A percentile compares a stretch with the other conserved stretches of the same genome.
Evolutionary conservation across 495 filamentous ascomycete genomes (phyloP).

Genomic region (Xylaria palmicola): DNA sequence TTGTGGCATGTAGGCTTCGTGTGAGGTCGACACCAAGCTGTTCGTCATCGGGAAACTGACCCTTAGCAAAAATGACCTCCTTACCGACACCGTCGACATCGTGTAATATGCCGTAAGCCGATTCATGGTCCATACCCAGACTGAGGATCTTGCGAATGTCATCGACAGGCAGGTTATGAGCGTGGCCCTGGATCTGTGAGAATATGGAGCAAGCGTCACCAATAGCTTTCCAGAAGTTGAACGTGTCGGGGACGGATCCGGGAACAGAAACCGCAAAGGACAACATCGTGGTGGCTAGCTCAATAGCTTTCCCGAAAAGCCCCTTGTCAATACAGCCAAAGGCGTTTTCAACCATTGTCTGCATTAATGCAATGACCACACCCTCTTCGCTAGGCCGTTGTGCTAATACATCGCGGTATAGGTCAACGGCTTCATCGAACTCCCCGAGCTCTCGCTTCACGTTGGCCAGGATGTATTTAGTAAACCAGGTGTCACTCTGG

Average conservation of each 20-base stretch:
- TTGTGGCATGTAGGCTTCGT: constrained; percentile 61
- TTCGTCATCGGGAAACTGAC: constrained; percentile 44
- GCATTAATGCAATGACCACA: constrained; percentile 80
- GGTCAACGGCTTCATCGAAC: constrained; percentile 74
- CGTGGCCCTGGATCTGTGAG: constrained; percentile 67
- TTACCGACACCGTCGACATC: constrained; percentile 71
- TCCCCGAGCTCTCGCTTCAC: constrained; percentile 88
- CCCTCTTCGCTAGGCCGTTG: constrained; percentile 73
- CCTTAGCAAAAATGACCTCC: constrained; percentile 44
- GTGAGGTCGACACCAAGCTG: constrained; percentile 48
- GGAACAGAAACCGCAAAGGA: constrained; percentile 38
- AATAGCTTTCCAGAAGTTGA: constrained; percentile 93
- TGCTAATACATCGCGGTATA: constrained; percentile 70
- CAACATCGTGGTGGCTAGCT: constrained; percentile 59
- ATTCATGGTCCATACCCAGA: constrained; percentile 44
- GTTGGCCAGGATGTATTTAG: constrained; percentile 95
- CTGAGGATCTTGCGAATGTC: constrained; percentile 57
- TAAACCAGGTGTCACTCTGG: constrained; percentile 78
- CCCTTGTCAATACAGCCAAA: constrained; percentile 75
- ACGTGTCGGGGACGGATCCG: constrained; percentile 56
- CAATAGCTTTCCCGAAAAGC: constrained; percentile 74
- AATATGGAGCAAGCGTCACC: constrained; percentile 88
- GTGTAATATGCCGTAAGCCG: constrained; percentile 59
- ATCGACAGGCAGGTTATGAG: constrained; percentile 56
- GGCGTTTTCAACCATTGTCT: constrained; percentile 79